Conservation (phyloP, 768 basidiomycete genomes). For the Gyrodon lividus region DNA sequence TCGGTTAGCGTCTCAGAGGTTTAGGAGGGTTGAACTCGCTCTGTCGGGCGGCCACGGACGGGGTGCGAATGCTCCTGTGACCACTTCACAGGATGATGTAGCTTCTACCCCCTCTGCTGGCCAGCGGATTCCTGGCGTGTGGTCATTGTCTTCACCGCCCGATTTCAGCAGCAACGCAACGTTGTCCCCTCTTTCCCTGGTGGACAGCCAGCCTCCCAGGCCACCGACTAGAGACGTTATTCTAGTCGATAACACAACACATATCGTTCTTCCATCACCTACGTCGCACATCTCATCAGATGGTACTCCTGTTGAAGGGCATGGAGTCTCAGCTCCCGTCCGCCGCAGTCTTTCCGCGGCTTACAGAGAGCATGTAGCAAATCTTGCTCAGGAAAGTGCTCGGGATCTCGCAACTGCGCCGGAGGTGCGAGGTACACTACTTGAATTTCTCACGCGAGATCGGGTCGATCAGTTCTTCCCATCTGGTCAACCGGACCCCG, state of each 20-base stretch:
- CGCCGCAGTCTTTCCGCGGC: slow-evolving; percentile 23
- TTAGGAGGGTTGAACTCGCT: slow-evolving; percentile 25
- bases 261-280: slow-evolving; percentile 17
- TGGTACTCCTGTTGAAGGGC: slow-evolving; percentile 19
- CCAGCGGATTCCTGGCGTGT: not conserved
- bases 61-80: slow-evolving; percentile 5
- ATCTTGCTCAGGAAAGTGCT: slow-evolving; percentile 13
- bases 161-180: slow-evolving; percentile 4
- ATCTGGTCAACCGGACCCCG: slow-evolving; percentile 9
- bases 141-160: not conserved
- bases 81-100: not conserved
- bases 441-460: slow-evolving; percentile 23
- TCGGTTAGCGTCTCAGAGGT: slow-evolving; percentile 21
- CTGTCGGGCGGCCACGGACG: not conserved
- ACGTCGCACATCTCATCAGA: slow-evolving; percentile 28
- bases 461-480: slow-evolving; percentile 16
- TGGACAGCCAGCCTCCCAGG: slow-evolving; percentile 16
- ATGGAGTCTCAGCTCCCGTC: not conserved
- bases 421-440: slow-evolving; percentile 25
- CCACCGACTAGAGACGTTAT: slow-evolving; percentile 12
- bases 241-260: slow-evolving; percentile 19
- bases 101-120: not conserved
- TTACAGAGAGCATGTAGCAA: slow-evolving; percentile 18
- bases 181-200: slow-evolving; percentile 4
- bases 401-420: slow-evolving; percentile 21